Percentiles rank a stretch among this genome's conserved stretches.
phyloP scores from a whole-genome alignment of 331 rosid genomes.

The Pyracantha coccinea region DNA sequence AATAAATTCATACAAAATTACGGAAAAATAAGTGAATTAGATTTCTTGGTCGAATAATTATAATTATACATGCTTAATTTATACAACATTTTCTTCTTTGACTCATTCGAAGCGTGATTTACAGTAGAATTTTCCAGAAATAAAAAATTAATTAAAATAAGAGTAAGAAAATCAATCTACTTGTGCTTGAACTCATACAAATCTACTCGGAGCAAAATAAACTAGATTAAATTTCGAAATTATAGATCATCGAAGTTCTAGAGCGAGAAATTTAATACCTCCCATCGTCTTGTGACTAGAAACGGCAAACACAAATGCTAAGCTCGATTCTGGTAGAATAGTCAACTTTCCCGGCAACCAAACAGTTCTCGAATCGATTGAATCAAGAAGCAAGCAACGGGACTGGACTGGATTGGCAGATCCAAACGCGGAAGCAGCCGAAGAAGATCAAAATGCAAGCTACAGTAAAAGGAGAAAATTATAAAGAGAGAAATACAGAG shows the following conservation, averaged over 20 bases:
- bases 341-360: conserved; percentile 1
- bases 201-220: not conserved
- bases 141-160: not conserved
- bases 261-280: not conserved
- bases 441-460: not conserved
- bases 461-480: not conserved
- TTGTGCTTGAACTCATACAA: not conserved
- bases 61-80: not conserved
- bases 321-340: not conserved
- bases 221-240: not conserved
- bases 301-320: not conserved
- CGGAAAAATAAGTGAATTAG: not conserved
- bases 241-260: not conserved
- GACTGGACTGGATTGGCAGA: conserved; percentile 5
- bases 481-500: not conserved
- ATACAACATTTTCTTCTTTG: not conserved
- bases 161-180: not conserved
- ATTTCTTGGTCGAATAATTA: not conserved
- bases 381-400: not conserved
- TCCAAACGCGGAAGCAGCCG: conserved; percentile 3
- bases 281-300: not conserved
- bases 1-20: not conserved
- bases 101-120: conserved; percentile 7
- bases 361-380: not conserved
- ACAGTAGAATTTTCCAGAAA: not conserved